phyloP scores from a whole-genome alignment of 1,139 yeast genomes.

The Blastobotrys niveus region DNA sequence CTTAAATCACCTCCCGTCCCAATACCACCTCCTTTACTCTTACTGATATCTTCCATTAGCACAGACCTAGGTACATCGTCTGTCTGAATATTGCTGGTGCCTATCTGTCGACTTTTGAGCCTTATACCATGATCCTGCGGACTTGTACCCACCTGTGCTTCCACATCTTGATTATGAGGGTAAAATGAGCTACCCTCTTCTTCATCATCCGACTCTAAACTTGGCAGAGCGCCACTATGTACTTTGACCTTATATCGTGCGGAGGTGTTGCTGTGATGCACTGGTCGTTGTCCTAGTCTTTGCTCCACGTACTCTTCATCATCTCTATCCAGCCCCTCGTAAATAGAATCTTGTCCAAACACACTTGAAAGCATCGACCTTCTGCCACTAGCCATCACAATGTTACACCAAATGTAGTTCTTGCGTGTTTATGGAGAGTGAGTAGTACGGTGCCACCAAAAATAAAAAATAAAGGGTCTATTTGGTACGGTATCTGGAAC shows the following conservation, averaged over 20 bases:
- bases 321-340: constrained; percentile 9
- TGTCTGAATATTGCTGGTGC: constrained; percentile 1
- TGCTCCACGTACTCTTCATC: no score
- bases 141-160: background rate
- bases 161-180: no score
- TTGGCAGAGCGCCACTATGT: constrained; percentile 5
- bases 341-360: constrained; percentile 14
- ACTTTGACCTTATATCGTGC: background rate
- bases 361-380: constrained; percentile 5
- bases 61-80: constrained; percentile 11
- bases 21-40: no score
- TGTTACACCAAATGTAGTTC: no score
- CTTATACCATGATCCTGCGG: background rate
- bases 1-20: no score
- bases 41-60: constrained; percentile 11
- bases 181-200: constrained; percentile 10
- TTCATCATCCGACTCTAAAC: constrained; percentile 13
- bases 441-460: no score
- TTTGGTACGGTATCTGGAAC: no score
- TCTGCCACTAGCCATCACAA: background rate
- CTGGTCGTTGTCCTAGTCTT: background rate
- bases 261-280: background rate
- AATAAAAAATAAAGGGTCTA: no score
- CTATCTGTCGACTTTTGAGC: background rate
- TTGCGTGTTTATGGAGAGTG: no score